These are phyloP conservation scores for Mortierella sp. DNA, from an alignment of 371 early-diverging fungal genomes.

Conservation along the genomic window DNA sequence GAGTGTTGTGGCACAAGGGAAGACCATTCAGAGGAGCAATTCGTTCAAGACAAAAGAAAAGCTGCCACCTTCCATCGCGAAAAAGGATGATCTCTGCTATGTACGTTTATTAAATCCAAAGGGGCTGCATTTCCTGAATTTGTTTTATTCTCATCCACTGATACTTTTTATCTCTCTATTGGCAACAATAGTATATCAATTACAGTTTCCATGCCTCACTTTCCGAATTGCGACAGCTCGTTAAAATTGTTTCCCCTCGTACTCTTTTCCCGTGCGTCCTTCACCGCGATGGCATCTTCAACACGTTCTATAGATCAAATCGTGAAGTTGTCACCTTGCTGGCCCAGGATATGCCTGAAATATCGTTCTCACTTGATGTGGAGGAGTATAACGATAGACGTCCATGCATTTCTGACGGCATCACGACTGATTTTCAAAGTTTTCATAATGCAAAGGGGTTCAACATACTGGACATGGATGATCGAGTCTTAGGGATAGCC, in stretches of 20 bases:
- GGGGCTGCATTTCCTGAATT: not conserved
- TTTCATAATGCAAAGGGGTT: constrained; percentile 38
- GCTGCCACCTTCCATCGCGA: constrained; percentile 30
- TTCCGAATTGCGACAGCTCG: constrained; percentile 32
- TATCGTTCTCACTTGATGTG: not conserved
- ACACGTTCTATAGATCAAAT: constrained; percentile 26
- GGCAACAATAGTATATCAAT: constrained; percentile 30
- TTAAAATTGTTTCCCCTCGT: constrained; percentile 28
- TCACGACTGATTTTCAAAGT: constrained; percentile 44
- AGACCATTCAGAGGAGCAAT: constrained; percentile 10
- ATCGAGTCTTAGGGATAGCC: constrained; percentile 4
- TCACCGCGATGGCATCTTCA: constrained; percentile 29
- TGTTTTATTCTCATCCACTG: not conserved
- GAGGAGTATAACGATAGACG: constrained; percentile 13
- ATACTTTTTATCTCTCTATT: not conserved
- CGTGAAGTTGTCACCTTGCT: constrained; percentile 23
- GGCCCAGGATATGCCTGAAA: constrained; percentile 12
- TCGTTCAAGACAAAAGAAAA: constrained; percentile 28
- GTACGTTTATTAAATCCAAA: constrained; percentile 8
- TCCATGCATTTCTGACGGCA: constrained; percentile 19
- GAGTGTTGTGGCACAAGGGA: constrained; percentile 17
- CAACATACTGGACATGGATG: constrained; percentile 35
- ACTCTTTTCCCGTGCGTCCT: constrained; percentile 46
- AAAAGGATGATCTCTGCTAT: constrained; percentile 35
- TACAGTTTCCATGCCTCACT: constrained; percentile 42